Evolutionary conservation across 306 rosid species (phyloP), one percentile per base, ranked within the genome.

Genomic region (Phaseolus lunatus): DNA sequence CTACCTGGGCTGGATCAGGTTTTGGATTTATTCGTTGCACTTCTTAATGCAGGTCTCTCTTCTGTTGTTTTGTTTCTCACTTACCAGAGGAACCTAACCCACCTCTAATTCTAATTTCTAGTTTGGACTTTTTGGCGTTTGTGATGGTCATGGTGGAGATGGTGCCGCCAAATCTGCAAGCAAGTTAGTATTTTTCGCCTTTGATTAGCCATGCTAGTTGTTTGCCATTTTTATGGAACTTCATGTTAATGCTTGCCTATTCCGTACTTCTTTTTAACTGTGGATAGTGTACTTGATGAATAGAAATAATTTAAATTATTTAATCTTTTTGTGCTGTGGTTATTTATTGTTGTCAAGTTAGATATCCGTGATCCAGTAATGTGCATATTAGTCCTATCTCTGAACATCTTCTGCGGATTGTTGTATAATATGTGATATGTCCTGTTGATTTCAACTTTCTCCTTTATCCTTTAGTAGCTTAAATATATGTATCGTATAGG

Each of bases 71-170:
- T 69, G 22, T 80, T 79, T 72, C 76, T n/a, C 50, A 69, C 66
- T 57, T 84, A 64, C 80, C 77, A 11, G 75, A 39, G 69, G 76
- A 31, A 76, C 72, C 85, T 85, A 78, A 83, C 67, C 80, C 78
- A 76, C 64, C 77, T 64, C 63, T 47, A 39, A 81, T 44, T 76
- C 82, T 80, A 75, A 74, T 83, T 76, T 87, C 83, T 92, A 96
- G 99, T 96, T 93, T 84, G 99, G 99, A 80, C 44, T 96, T 66
- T 96, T 96, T 75, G 96, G 93, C 70, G 79, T 96, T 53, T 93
- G 96, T 47, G 99, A 96, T 83, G 99, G 99, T 24, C 99, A 96
- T 80, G 92, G 97, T 35, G 99, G 99, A 81, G 94, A 80, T 56
- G 97, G 52, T 77, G 99, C 97, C 27, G 98, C 99, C 59, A 91